Percentiles rank a stretch among this genome's conserved stretches.
These are phyloP conservation scores for Rhodocollybia butyracea DNA, from an alignment of 768 basidiomycete species.

Conservation along the genomic window DNA sequence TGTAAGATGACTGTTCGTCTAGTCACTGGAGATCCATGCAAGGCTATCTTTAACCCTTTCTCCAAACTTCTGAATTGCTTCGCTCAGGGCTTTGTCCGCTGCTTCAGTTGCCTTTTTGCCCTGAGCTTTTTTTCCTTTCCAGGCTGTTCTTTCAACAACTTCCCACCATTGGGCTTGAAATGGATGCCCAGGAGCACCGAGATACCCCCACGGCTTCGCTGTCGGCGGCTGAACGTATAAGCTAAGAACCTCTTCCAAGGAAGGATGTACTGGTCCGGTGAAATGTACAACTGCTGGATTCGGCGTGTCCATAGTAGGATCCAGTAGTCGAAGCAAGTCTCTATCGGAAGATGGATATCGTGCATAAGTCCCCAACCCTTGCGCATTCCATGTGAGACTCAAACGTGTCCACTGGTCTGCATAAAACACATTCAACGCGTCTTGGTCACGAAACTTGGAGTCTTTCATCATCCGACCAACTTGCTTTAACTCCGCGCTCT, in stretches of 20 bases:
- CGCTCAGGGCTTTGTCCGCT: not conserved
- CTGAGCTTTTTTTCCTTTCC: constrained; percentile 19
- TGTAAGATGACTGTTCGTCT: too few species aligned
- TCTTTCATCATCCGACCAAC: constrained; percentile 23
- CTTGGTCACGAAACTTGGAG: constrained; percentile 43
- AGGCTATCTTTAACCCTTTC: not conserved
- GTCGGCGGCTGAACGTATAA: constrained; percentile 50
- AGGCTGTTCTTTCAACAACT: constrained; percentile 36
- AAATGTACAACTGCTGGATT: constrained; percentile 53
- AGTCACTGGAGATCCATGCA: too few species aligned
- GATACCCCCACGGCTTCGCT: constrained; percentile 58
- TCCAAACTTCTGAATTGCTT: not conserved
- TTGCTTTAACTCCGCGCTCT: constrained; percentile 21
- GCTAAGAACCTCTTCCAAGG: constrained; percentile 42
- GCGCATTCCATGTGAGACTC: constrained; percentile 49
- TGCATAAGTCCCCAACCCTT: constrained; percentile 55
- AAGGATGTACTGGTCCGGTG: constrained; percentile 52
- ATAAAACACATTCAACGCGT: constrained; percentile 48
- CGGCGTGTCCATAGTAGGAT: constrained; percentile 22
- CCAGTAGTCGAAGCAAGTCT: constrained; percentile 25
- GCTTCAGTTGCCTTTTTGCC: not conserved
- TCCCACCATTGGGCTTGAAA: constrained; percentile 47
- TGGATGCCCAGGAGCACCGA: constrained; percentile 49
- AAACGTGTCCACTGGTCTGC: constrained; percentile 36
- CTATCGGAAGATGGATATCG: constrained; percentile 30